phyloP scores from a whole-genome alignment of 1,284 basidiomycete genomes.

The Irpex sp. region DNA sequence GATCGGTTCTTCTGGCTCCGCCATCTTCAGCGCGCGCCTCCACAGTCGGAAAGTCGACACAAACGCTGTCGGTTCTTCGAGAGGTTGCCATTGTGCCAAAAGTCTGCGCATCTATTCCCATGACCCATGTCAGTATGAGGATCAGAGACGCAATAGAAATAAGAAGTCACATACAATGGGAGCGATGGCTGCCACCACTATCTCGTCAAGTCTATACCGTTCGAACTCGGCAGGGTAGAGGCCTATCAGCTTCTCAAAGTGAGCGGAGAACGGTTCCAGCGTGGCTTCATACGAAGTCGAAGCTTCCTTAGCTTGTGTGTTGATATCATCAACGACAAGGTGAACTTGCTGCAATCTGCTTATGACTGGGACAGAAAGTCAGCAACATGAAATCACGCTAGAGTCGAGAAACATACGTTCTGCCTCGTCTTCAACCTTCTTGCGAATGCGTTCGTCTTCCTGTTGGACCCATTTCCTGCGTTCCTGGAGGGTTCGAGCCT shows the following conservation, averaged over 20 bases:
- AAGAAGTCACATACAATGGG: constrained; percentile 54
- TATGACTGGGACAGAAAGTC: constrained; percentile 50
- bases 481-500: constrained; percentile 82
- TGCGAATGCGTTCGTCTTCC: constrained; percentile 69
- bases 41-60: constrained; percentile 66
- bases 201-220: constrained; percentile 80
- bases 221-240: constrained; percentile 80
- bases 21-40: constrained; percentile 64
- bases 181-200: constrained; percentile 87
- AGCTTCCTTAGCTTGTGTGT: constrained; percentile 57
- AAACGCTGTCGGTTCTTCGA: constrained; percentile 63
- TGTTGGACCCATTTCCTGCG: constrained; percentile 69
- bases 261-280: constrained; percentile 65
- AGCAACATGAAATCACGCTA: constrained; percentile 9
- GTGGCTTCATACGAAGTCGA: constrained; percentile 63
- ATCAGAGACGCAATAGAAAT: neutral
- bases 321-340: constrained; percentile 68
- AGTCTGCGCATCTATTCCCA: constrained; percentile 52
- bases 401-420: constrained; percentile 47
- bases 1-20: constrained; percentile 34
- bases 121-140: constrained; percentile 5
- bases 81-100: constrained; percentile 68
- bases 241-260: constrained; percentile 68
- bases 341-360: constrained; percentile 74
- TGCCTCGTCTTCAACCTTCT: constrained; percentile 70